phyloP scores from a whole-genome alignment of 768 basidiomycete species.

The Auriscalpium vulgare region DNA sequence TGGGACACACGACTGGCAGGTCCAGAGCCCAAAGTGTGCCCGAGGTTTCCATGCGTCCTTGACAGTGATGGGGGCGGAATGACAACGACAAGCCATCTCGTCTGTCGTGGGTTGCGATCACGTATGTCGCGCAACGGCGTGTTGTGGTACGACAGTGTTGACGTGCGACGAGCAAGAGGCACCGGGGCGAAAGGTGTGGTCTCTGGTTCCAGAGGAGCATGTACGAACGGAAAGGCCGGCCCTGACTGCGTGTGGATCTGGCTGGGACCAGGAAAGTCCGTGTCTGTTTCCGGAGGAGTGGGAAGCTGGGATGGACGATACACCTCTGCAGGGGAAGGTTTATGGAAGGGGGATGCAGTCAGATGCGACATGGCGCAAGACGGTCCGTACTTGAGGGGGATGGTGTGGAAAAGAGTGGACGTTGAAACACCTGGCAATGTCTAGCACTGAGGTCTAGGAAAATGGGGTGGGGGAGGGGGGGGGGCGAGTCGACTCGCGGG shows the following conservation, averaged over 20 bases:
- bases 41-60: slow-evolving; percentile 50
- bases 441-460: not conserved
- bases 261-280: slow-evolving; percentile 13
- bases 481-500: not conserved
- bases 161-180: slow-evolving; percentile 34
- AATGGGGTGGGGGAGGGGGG: not conserved
- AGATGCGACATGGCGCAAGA: slow-evolving; percentile 19
- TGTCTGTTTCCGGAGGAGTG: slow-evolving; percentile 28
- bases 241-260: not conserved
- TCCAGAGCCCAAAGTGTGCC: slow-evolving; percentile 49
- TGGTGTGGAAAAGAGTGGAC: not conserved
- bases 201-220: not conserved
- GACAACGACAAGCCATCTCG: slow-evolving; percentile 55
- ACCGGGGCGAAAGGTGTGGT: slow-evolving; percentile 16
- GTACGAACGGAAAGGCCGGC: not conserved
- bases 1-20: slow-evolving; percentile 54
- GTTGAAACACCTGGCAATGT: not conserved
- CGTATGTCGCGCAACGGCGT: slow-evolving; percentile 33
- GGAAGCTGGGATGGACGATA: slow-evolving; percentile 29
- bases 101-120: slow-evolving; percentile 30
- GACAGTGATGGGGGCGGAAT: slow-evolving; percentile 54
- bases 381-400: not conserved
- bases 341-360: slow-evolving; percentile 28
- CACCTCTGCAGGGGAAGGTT: slow-evolving; percentile 36
- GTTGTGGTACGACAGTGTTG: slow-evolving; percentile 49